These are phyloP conservation scores for Kwoniella dendrophila DNA, from an alignment of 768 basidiomycete species.

Conservation along the genomic window DNA sequence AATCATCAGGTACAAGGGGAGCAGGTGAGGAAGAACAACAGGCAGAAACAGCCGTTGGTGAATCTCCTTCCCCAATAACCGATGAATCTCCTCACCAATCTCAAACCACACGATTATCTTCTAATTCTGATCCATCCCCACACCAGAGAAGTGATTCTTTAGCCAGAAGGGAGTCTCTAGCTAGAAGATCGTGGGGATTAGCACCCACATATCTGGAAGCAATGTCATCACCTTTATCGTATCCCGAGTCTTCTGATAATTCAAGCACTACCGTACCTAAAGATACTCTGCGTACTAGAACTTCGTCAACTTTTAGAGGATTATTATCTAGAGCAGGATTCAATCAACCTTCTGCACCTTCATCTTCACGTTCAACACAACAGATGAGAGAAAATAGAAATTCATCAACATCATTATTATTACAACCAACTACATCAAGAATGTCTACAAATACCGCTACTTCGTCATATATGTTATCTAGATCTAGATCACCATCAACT, in stretches of 20 bases:
- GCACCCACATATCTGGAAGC: conserved; percentile 50
- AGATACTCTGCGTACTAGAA: conserved; percentile 20
- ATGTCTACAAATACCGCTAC: too few species aligned
- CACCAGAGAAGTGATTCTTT: conserved; percentile 2
- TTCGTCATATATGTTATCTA: neutral
- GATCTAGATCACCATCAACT: conserved; percentile 12
- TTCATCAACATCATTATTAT: conserved; percentile 27
- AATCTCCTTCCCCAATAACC: neutral
- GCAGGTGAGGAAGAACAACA: too few species aligned
- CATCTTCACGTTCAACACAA: neutral
- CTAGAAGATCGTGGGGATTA: conserved; percentile 41
- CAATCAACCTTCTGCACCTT: neutral
- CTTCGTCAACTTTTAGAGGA: conserved; percentile 38
- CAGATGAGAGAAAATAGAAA: conserved; percentile 15
- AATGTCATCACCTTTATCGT: conserved; percentile 37
- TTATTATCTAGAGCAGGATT: conserved; percentile 35
- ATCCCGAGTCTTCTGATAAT: neutral
- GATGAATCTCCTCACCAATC: neutral
- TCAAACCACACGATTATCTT: too few species aligned
- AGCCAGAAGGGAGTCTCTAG: conserved; percentile 12
- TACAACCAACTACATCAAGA: conserved; percentile 41
- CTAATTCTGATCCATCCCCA: too few species aligned
- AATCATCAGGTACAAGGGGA: too few species aligned
- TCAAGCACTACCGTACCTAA: conserved; percentile 24
- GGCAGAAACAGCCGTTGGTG: too few species aligned